A percentile compares a stretch with the other conserved stretches of the same genome.
These are phyloP conservation scores for Fusarium goolgardi DNA, from an alignment of 2,329 filamentous ascomycete species.

Conservation along the genomic window DNA sequence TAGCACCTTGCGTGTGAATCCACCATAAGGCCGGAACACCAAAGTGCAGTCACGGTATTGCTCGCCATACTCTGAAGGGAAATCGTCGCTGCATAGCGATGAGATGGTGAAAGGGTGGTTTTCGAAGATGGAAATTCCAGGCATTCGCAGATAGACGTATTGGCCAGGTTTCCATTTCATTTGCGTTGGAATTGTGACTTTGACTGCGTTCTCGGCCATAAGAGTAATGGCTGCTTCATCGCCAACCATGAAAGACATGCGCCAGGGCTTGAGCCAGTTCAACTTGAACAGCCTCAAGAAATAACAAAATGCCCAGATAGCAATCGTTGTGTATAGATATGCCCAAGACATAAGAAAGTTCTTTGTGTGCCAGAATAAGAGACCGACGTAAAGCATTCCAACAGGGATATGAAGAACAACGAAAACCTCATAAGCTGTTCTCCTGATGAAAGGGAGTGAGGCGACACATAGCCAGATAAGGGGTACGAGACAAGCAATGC, in stretches of 20 bases:
- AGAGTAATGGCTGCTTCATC: slow-evolving; percentile 92
- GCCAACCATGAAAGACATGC: slow-evolving; percentile 84
- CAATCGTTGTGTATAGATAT: slow-evolving; percentile 85
- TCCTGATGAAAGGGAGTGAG: slow-evolving; percentile 82
- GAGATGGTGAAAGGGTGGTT: slow-evolving; percentile 97
- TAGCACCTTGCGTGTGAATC: slow-evolving; percentile 89
- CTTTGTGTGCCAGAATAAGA: slow-evolving; percentile 96
- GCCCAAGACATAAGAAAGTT: slow-evolving; percentile 92
- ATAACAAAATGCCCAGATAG: slow-evolving; percentile 82
- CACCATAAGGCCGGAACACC: slow-evolving; percentile 90
- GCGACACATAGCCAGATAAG: slow-evolving; percentile 85
- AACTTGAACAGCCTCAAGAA: slow-evolving; percentile 81
- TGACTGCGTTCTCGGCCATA: slow-evolving; percentile 93
- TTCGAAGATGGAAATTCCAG: slow-evolving; percentile 87
- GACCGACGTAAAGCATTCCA: slow-evolving; percentile 80
- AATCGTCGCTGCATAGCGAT: slow-evolving; percentile 91
- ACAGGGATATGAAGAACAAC: slow-evolving; percentile 84
- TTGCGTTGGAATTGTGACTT: slow-evolving; percentile 92
- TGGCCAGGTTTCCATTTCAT: slow-evolving; percentile 94
- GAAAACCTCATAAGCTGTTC: slow-evolving; percentile 87
- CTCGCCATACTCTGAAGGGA: slow-evolving; percentile 90
- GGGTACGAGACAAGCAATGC: slow-evolving; percentile 83
- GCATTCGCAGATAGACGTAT: slow-evolving; percentile 95
- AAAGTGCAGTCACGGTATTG: slow-evolving; percentile 88
- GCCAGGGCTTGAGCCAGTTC: slow-evolving; percentile 88